Conservation (phyloP, 139 green algal genomes). For the Limnomonas spitsbergensis region DNA sequence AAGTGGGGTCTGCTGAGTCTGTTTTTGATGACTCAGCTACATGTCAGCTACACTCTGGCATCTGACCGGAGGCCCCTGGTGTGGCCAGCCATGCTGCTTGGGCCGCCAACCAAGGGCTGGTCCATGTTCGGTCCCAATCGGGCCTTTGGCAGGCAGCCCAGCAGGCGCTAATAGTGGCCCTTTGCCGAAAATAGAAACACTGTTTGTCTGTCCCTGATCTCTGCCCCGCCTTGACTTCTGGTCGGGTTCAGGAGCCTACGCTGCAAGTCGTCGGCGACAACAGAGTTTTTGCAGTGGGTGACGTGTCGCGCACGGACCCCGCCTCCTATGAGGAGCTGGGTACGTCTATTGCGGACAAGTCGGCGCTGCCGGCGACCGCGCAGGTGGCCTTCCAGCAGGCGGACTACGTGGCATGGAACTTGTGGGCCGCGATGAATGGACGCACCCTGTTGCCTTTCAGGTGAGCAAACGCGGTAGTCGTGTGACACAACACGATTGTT, state of each 20-base stretch:
- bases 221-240: not conserved
- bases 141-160: no score
- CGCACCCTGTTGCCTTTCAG: constrained; percentile 86
- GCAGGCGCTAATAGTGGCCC: no score
- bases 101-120: no score
- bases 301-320: constrained; percentile 54
- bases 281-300: constrained; percentile 90
- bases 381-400: constrained; percentile 98
- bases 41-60: no score
- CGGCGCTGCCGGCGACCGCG: constrained; percentile 58
- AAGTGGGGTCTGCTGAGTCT: no score
- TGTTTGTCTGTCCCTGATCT: no score
- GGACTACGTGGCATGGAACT: constrained; percentile 97
- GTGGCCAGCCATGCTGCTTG: no score
- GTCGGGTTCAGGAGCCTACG: constrained; percentile 60
- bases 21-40: no score
- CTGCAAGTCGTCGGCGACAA: constrained; percentile 66
- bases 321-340: not conserved
- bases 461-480: constrained; percentile 24
- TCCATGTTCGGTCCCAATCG: no score
- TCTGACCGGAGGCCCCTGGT: no score
- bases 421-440: constrained; percentile 90
- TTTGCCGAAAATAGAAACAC: no score
- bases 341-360: not conserved
- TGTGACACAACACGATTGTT: not conserved